Conservation (phyloP, 257 asterid genomes). For the Anisodus tanguticus region DNA sequence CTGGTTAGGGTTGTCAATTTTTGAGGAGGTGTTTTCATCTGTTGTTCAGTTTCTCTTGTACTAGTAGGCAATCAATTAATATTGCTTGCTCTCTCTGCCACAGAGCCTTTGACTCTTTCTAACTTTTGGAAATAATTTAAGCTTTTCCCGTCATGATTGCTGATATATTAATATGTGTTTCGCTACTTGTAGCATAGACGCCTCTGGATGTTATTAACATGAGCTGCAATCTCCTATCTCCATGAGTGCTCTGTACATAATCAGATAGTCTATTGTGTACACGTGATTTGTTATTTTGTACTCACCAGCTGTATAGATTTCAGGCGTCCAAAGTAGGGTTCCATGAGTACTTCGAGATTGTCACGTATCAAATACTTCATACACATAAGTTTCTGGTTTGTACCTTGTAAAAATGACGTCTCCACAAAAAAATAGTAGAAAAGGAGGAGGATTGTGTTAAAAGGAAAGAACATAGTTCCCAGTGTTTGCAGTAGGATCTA, state of each 20-base stretch:
- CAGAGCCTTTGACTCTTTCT: conserved; percentile 16
- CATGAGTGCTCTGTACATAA: conserved; percentile 15
- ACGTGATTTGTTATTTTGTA: not conserved
- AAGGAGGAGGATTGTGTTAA: conserved; percentile 1
- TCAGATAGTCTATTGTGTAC: not conserved
- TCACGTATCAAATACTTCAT: not conserved
- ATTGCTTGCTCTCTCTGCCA: not conserved
- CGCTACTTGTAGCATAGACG: not conserved
- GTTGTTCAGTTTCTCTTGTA: conserved; percentile 10
- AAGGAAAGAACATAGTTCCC: not conserved
- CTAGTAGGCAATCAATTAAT: not conserved
- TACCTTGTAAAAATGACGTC: conserved; percentile 10
- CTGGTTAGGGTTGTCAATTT: conserved; percentile 7
- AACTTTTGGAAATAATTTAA: not conserved
- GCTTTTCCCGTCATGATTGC: conserved; percentile 10
- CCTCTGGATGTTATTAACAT: conserved; percentile 21
- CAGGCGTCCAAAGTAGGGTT: conserved; percentile 11
- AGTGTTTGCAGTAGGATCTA: not conserved
- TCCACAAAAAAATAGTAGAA: not conserved
- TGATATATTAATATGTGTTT: not conserved
- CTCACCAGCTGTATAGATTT: conserved; percentile 2
- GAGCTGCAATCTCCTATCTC: conserved; percentile 8
- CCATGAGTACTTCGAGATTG: not conserved
- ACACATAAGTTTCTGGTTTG: not conserved
- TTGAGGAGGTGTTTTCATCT: conserved; percentile 10